A percentile compares a stretch with the other conserved stretches of the same genome.
Evolutionary conservation across 108 stramenopile genomes (phyloP).

Genomic region (Fistulifera pelliculosa): DNA sequence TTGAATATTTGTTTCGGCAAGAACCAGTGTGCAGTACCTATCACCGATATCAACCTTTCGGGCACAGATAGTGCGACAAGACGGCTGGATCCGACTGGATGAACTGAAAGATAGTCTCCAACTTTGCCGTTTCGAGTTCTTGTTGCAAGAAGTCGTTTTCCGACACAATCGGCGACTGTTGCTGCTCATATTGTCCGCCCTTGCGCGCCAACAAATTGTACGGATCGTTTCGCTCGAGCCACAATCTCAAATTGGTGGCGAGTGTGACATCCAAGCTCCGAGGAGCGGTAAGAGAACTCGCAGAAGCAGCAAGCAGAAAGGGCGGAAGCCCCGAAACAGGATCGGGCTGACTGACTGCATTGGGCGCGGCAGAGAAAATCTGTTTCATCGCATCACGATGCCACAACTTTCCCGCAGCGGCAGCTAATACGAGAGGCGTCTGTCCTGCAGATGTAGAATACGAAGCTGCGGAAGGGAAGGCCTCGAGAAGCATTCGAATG

Average conservation of each 20-base stretch:
- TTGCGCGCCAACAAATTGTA: slow-evolving; percentile 9
- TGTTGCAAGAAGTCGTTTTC: neutral
- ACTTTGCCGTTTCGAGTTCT: neutral
- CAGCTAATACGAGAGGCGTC: slow-evolving; percentile 4
- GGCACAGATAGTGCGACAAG: neutral
- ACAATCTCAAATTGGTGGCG: neutral
- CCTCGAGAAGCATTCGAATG: slow-evolving; percentile 9
- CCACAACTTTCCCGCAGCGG: slow-evolving; percentile 5
- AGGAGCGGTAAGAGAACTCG: neutral
- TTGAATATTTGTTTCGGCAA: no score
- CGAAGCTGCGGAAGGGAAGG: slow-evolving; percentile 9
- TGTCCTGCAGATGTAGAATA: slow-evolving; percentile 1
- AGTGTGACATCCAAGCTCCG: neutral
- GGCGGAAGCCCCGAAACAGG: slow-evolving; percentile 2
- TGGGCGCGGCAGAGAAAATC: slow-evolving; percentile 2
- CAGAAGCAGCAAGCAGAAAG: slow-evolving; percentile 3
- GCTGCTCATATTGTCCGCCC: neutral
- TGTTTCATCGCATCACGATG: neutral
- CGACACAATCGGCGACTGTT: neutral
- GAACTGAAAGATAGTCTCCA: slow-evolving; percentile 6
- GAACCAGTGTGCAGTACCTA: no score
- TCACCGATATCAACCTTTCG: no score
- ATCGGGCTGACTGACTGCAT: slow-evolving; percentile 2
- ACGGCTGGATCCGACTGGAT: slow-evolving; percentile 6
- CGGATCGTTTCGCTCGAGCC: slow-evolving; percentile 5